phyloP scores from a whole-genome alignment of 83 land plant species.

The Picea mariana region DNA sequence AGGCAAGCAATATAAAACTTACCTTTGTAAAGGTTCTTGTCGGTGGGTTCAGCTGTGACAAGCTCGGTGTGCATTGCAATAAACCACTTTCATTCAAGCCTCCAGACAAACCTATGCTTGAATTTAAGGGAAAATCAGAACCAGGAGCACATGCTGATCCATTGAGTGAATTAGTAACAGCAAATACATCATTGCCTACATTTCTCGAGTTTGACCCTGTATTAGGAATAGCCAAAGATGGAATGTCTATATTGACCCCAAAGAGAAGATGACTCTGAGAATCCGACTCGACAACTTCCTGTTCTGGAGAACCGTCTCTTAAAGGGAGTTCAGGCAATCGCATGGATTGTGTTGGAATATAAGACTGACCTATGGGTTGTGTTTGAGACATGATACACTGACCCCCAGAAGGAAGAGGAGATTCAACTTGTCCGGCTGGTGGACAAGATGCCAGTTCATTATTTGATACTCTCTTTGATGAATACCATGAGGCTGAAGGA shows the following conservation, averaged over 20 bases:
- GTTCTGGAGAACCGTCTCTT: constrained; percentile 30
- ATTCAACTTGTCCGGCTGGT: constrained; percentile 3
- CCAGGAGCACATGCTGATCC: neutral
- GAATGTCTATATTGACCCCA: constrained; percentile 44
- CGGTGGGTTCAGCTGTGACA: constrained; percentile 21
- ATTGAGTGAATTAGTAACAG: neutral
- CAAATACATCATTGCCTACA: neutral
- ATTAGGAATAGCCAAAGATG: constrained; percentile 29
- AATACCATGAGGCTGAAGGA: neutral
- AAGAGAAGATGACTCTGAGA: constrained; percentile 26
- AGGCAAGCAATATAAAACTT: neutral
- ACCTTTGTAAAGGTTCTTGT: constrained; percentile 59
- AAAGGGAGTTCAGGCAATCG: constrained; percentile 30
- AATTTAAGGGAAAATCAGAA: neutral
- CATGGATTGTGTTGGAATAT: constrained; percentile 13
- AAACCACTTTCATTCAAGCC: constrained; percentile 38
- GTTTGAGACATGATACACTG: neutral
- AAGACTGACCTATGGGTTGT: constrained; percentile 6
- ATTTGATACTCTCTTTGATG: neutral
- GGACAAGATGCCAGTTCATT: neutral
- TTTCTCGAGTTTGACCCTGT: constrained; percentile 11
- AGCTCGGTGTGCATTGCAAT: constrained; percentile 32
- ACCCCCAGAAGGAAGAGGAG: neutral
- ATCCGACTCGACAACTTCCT: constrained; percentile 18
- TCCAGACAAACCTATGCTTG: constrained; percentile 15